Evolutionary conservation across 768 basidiomycete species (phyloP).

Genomic region (Agaricus blazei): DNA sequence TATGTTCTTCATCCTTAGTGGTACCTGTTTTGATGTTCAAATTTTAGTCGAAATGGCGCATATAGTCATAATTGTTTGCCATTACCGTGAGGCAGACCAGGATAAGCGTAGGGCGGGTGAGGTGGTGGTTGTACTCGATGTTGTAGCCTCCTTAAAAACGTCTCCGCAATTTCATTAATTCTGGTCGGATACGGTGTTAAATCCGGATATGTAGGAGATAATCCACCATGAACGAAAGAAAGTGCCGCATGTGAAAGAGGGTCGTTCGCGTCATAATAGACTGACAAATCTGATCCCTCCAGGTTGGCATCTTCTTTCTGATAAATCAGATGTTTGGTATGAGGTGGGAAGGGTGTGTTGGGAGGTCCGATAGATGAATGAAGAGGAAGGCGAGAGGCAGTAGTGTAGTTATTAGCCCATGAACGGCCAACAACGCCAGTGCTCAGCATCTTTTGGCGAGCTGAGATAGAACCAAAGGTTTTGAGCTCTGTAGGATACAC

Average conservation of each 20-base stretch:
- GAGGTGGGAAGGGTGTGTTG: constrained; percentile 53
- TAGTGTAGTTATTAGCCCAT: constrained; percentile 85
- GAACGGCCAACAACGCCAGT: constrained; percentile 73
- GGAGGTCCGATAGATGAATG: constrained; percentile 65
- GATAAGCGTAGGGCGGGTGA: constrained; percentile 75
- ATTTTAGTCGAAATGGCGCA: constrained; percentile 6
- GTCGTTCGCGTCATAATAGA: constrained; percentile 24
- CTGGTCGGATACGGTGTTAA: constrained; percentile 78
- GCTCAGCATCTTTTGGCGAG: constrained; percentile 69
- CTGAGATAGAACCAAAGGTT: constrained; percentile 70
- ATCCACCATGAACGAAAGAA: constrained; percentile 92
- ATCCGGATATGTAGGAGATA: constrained; percentile 70
- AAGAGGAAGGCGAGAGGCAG: constrained; percentile 75
- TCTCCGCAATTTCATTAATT: constrained; percentile 73
- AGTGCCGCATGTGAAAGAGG: constrained; percentile 75
- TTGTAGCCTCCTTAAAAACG: constrained; percentile 70
- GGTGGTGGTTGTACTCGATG: constrained; percentile 63
- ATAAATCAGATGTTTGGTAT: constrained; percentile 21
- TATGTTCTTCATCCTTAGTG: constrained; percentile 57
- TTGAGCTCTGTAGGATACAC: constrained; percentile 78
- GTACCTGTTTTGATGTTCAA: constrained; percentile 29
- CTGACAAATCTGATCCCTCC: constrained; percentile 13
- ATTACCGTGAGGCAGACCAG: constrained; percentile 55
- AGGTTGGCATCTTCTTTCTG: constrained; percentile 22
- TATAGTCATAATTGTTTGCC: not conserved